Evolutionary conservation across 257 asterid genomes (phyloP).

Genomic region (Buddleja alternifolia): DNA sequence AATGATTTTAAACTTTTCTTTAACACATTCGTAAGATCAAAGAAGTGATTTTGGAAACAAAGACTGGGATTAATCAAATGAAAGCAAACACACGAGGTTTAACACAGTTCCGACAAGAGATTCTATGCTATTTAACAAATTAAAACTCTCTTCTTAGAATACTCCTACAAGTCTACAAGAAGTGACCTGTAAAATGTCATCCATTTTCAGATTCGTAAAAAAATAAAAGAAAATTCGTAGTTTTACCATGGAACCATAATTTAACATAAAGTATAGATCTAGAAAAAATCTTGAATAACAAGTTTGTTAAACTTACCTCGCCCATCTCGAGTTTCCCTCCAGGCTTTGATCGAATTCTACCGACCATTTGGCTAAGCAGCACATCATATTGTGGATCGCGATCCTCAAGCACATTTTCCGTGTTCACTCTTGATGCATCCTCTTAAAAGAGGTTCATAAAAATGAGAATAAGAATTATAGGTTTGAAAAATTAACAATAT

Average conservation of each 20-base stretch:
- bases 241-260: not conserved
- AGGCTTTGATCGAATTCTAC: conserved; percentile 80
- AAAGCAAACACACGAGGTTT: too few relatives aligned
- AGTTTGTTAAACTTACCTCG: conserved; percentile 62
- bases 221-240: not conserved
- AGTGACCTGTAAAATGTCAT: not conserved
- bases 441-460: conserved; percentile 32
- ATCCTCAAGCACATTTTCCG: conserved; percentile 67
- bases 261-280: not conserved
- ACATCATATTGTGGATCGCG: conserved; percentile 75
- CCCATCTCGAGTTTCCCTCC: conserved; percentile 98
- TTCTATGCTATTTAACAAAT: too few relatives aligned
- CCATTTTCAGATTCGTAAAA: not conserved
- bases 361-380: conserved; percentile 88
- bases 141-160: not conserved
- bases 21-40: not conserved
- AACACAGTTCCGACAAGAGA: too few relatives aligned
- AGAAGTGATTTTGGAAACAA: not conserved
- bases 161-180: not conserved
- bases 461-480: conserved; percentile 1
- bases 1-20: too few relatives aligned
- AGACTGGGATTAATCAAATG: not conserved
- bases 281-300: not conserved
- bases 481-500: not conserved
- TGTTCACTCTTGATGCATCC: conserved; percentile 41